phyloP scores from a whole-genome alignment of 1,284 basidiomycete genomes.

The Phaffia rhodozyma region DNA sequence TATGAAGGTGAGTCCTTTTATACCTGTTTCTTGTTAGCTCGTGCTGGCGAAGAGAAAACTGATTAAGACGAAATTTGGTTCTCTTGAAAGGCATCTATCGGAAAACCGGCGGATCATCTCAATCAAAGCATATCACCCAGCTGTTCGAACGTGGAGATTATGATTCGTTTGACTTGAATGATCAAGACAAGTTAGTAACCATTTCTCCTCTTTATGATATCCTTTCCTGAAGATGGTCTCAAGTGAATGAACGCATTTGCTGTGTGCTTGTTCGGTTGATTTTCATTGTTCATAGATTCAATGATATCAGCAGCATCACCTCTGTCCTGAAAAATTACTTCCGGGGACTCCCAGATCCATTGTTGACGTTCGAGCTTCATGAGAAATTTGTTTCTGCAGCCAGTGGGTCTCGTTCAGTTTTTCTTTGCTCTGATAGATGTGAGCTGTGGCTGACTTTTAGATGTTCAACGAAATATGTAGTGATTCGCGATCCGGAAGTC shows the following conservation, averaged over 20 bases:
- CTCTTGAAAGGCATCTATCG: constrained; percentile 81
- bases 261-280: neutral
- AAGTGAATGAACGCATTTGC: neutral
- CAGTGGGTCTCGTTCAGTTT: constrained; percentile 31
- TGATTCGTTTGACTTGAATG: constrained; percentile 69
- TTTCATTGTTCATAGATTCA: constrained; percentile 45
- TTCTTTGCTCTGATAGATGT: neutral
- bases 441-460: neutral
- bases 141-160: constrained; percentile 91
- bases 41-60: too few species aligned
- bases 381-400: constrained; percentile 74
- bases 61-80: neutral
- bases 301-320: constrained; percentile 93
- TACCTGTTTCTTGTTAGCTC: neutral
- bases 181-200: constrained; percentile 48
- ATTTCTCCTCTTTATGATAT: neutral
- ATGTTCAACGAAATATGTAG: too few species aligned
- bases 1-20: constrained; percentile 28
- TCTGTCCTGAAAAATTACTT: constrained; percentile 97
- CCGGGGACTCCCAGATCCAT: constrained; percentile 74
- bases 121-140: constrained; percentile 85
- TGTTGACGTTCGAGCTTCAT: constrained; percentile 83
- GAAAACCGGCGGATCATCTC: constrained; percentile 85
- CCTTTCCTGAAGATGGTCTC: neutral
- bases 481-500: constrained; percentile 49